Evolutionary conservation across 345 rosid genomes (phyloP), one percentile per base, ranked within the genome.

Genomic region (Anacardium occidentale): DNA sequence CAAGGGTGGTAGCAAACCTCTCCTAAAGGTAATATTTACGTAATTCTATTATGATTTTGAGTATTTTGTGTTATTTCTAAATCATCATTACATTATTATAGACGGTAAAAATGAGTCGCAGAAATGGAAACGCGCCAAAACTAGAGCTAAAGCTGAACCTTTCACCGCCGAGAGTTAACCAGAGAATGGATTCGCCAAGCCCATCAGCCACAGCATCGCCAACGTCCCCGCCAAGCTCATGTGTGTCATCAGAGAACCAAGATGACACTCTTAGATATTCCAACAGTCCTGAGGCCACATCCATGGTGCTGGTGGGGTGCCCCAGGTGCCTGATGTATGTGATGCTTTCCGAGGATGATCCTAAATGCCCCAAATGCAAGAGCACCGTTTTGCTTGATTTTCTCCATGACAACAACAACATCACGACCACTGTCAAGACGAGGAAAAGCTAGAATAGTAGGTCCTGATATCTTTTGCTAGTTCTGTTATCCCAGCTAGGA

Each of bases 301-400:
- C 98, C 42, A 95, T 95, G 99, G 83, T 93, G 59, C 91, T 95
- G 10, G 98, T 91, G 2, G 99, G 98, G 0, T 92, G 98, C 57
- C 98, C 98, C 20, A 82, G 96, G 72, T 92, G 98, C 80, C 87
- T 88, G 68, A 90, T 92, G 96, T 92, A 92, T 68, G 94, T 92
- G n/a, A 90, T 92, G 98, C 87, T 92, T 24, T 86, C 98, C 0
- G 90, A 90, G 76, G 89, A 86, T 24, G 91, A 88, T 60, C 92
- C 96, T 66, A 88, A 83, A 74, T 92, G 98, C 78, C 98, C 92
- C 58, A 88, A 84, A 80, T 92, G 98, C 85, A 88, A 92, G 89
- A 89, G 96, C 82, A 86, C 96, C 18, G 96, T 92, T 56, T 85
- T 92, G 79, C 92, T 92, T 50, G 98, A 91, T 76, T 88, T 91